Percentiles rank a stretch among this genome's conserved stretches.
Conservation (phyloP, 2,329 filamentous ascomycete genomes). For the Epichloe elymi region DNA sequence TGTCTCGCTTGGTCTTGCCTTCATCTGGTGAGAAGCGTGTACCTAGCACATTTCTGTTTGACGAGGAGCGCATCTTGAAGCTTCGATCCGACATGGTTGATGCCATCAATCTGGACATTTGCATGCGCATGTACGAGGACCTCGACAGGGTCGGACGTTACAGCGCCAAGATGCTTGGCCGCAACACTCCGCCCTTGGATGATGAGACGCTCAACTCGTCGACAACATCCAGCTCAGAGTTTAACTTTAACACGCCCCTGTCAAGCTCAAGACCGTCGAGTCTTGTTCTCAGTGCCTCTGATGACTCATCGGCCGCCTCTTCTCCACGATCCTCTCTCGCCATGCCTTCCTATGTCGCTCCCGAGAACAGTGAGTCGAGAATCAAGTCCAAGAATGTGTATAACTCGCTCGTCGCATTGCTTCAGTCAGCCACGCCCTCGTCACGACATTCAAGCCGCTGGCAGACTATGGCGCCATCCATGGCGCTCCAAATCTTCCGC, state of each 20-base stretch:
- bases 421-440: constrained; percentile 35
- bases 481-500: constrained; percentile 47
- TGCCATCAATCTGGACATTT: constrained; percentile 49
- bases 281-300: constrained; percentile 34
- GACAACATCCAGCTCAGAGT: constrained; percentile 19
- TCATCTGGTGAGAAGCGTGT: constrained; percentile 33
- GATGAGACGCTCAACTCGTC: constrained; percentile 15
- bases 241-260: constrained; percentile 33
- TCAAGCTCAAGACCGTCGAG: constrained; percentile 37
- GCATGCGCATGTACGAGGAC: constrained; percentile 45
- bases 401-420: constrained; percentile 38
- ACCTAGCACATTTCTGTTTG: constrained; percentile 50
- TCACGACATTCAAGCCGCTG: constrained; percentile 33
- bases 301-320: constrained; percentile 36
- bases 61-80: constrained; percentile 50
- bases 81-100: constrained; percentile 48
- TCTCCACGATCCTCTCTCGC: constrained; percentile 37
- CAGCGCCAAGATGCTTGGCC: constrained; percentile 10
- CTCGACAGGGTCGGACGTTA: constrained; percentile 32
- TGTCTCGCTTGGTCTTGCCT: constrained; percentile 41
- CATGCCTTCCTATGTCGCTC: constrained; percentile 24
- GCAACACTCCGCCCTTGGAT: constrained; percentile 14
- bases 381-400: constrained; percentile 35
- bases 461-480: constrained; percentile 37
- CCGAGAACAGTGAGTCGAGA: constrained; percentile 27